phyloP scores from a whole-genome alignment of 2,329 filamentous ascomycete genomes.

The Nannizzia gypsea region DNA sequence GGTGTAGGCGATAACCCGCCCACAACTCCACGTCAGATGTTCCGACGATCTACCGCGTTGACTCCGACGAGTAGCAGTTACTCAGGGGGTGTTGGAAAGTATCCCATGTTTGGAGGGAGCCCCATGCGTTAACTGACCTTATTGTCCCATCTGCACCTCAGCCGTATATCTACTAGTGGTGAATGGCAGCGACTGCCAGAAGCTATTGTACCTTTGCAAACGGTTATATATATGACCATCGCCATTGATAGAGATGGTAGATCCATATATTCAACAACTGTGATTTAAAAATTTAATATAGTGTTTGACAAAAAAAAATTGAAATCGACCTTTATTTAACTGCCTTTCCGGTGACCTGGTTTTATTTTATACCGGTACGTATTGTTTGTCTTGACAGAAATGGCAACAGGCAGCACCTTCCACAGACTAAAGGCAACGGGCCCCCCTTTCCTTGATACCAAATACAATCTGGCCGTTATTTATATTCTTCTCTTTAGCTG shows the following conservation, averaged over 20 bases:
- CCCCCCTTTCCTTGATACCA: neutral
- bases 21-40: slow-evolving; percentile 32
- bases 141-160: no score
- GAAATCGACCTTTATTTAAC: neutral
- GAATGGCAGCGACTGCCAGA: no score
- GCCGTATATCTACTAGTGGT: no score
- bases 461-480: neutral
- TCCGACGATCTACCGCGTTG: slow-evolving; percentile 31
- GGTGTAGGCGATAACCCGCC: slow-evolving; percentile 22
- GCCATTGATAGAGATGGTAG: neutral
- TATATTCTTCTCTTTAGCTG: neutral
- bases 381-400: no score
- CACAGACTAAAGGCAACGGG: neutral
- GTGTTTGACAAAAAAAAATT: slow-evolving; percentile 1
- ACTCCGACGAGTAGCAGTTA: slow-evolving; percentile 34
- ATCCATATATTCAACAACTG: neutral
- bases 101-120: slow-evolving; percentile 11
- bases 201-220: no score
- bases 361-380: neutral
- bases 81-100: slow-evolving; percentile 9
- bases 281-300: neutral
- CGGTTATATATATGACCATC: neutral
- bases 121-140: slow-evolving; percentile 8
- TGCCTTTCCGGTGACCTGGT: neutral
- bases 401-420: neutral